Evolutionary conservation across 305 asterid genomes (phyloP), one percentile per base, ranked within the genome.

Genomic region (Petunia hybrid): DNA sequence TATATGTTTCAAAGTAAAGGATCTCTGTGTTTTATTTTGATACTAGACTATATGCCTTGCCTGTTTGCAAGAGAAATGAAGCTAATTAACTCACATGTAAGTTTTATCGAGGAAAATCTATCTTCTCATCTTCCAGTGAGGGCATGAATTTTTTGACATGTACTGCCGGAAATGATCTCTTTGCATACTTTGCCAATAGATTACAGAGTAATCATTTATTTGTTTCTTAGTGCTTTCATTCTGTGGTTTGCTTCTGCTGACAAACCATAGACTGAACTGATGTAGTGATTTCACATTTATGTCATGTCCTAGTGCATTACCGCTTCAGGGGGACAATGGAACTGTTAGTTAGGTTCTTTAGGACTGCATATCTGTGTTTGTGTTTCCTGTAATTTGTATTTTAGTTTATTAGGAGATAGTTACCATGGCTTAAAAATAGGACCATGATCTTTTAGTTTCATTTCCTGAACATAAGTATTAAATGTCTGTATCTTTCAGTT

Each of bases 241-340:
- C 64, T 74, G 36, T 74, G 78, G 64, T 53, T 51, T 74, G 79
- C 64, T 74, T 64, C 64, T 74, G 48, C 48, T 53, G 79, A 53
- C n/a, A 35, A 73, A 51, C 63, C 78, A 73, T 63, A 73, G 46
- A 6, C 46, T 68, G 8, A n/a, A 83, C 51, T 81, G 63, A 80
- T 64, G 40, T 39, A 31, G 10, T 41, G 62, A 41, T 59, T 22
- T 74, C 38, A 74, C 41, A 53, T 53, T 36, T 57, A 36, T 36
- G 53, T 38, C 35, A 43, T 35, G 48, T 53, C 8, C 79, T 13
- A 74, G 48, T 74, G 35, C 62, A 5, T n/a, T 57, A 74, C 64
- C 48, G 53, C 79, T 74, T 13, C 64, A 53, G 12, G 6, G 38
- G 64, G 31, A 16, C 0, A 53, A 16, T 36, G 79, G 35, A 64